phyloP scores from a whole-genome alignment of 164 flowering plant genomes.

The Houttuynia cordata region DNA sequence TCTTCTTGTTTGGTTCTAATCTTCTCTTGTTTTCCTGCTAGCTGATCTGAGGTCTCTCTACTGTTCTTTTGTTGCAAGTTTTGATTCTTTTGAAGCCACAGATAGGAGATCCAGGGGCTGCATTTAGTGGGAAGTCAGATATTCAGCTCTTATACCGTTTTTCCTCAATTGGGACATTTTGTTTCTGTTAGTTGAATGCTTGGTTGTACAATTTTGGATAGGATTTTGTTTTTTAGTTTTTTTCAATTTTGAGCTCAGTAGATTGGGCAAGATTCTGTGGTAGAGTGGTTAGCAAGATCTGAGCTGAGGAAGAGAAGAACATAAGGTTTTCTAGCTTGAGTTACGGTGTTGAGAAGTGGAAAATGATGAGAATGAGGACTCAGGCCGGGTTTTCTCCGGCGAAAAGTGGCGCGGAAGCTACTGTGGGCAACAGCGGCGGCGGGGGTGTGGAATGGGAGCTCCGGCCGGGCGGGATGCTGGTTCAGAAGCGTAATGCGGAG shows the following conservation, averaged over 20 bases:
- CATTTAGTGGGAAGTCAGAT: neutral
- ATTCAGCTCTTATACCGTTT: neutral
- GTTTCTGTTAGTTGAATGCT: neutral
- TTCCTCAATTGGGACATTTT: neutral
- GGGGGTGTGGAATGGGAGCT: slow-evolving; percentile 59
- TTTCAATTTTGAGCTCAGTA: neutral
- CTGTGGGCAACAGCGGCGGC: slow-evolving; percentile 3
- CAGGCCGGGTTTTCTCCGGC: slow-evolving; percentile 19
- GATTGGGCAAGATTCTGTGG: neutral
- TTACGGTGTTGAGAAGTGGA: neutral
- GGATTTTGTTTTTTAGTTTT: neutral
- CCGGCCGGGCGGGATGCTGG: slow-evolving; percentile 95
- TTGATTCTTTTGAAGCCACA: too few species aligned
- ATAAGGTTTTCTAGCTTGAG: neutral
- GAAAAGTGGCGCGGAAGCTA: slow-evolving; percentile 10
- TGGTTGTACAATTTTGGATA: neutral
- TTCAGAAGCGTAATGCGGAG: slow-evolving; percentile 60
- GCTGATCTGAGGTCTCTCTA: too few species aligned
- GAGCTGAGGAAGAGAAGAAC: neutral
- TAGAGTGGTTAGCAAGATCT: neutral
- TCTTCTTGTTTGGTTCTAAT: too few species aligned
- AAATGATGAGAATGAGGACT: slow-evolving; percentile 59
- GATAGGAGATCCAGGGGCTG: too few species aligned
- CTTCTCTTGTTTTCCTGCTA: too few species aligned
- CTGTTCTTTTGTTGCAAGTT: too few species aligned